Base-by-base conservation (phyloP, 1,139 yeast species). In the Scheffersomyces segobiensis region DNA sequence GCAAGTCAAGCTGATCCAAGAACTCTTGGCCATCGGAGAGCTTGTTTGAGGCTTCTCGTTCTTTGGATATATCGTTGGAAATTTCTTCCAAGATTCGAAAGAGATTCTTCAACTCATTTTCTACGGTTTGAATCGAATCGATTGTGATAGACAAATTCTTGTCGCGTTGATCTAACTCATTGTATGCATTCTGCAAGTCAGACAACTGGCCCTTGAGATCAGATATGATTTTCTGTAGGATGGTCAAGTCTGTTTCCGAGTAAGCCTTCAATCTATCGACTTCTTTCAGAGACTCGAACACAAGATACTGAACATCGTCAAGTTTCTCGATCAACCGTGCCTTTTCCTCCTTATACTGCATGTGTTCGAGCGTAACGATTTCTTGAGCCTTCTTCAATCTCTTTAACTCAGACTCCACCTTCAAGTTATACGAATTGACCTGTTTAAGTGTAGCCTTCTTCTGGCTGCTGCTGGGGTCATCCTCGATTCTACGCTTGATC, bases 321-420 rank as follows among this genome's bases (percentile, higher is more conserved):
- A 85, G 69, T 60, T 85, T 83, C 53, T 83, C 82, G 42, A 88
- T 80, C 56, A 90, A 71, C 49, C 83, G 74, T 20, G 78, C 76
- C 67, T 91, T 91, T 59, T 87, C 88, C 26, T 79, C 76, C 69
- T 87, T 89, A 71, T 91, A 90, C 54, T 81, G 83, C 42, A 82
- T 79, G 68, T 90, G 92, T 63, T 89, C 93, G n/a, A 78, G 72
- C 0, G 89, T 82, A 54, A 90, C 74, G 22, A 79, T 73, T 64
- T 89, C 93, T 68, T 91, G 97, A 1, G 82, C 72, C 55, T 78
- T 80, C 62, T 89, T 89, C 62, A 91, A 77, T 61, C 81, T 80
- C 63, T 87, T 83, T 62, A 92, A 77, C 63, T 89, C 88, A 12
- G 75, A 72, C 66, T 90, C 96, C 10, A 91, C 75, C 57, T 84